phyloP scores from a whole-genome alignment of 768 basidiomycete species.

The Lanmaoa rubissima region DNA sequence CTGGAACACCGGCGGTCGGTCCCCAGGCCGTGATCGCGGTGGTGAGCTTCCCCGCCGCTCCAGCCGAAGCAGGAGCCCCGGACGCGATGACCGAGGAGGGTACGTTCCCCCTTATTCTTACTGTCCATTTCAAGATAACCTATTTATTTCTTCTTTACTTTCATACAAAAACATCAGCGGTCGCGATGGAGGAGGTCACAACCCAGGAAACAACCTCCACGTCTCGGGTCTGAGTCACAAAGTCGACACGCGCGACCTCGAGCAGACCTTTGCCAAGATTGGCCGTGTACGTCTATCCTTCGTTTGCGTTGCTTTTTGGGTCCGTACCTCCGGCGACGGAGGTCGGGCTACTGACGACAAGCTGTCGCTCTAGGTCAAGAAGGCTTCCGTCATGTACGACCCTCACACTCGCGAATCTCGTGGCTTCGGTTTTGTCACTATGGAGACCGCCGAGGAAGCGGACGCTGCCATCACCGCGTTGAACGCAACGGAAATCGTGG shows the following conservation, averaged over 20 bases:
- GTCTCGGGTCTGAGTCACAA: slow-evolving; percentile 58
- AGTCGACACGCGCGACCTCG: slow-evolving; percentile 82
- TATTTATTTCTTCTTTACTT: background rate
- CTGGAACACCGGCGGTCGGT: slow-evolving; percentile 52
- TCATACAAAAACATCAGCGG: slow-evolving; percentile 4
- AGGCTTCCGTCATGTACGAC: slow-evolving; percentile 71
- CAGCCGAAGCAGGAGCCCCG: slow-evolving; percentile 80
- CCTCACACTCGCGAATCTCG: slow-evolving; percentile 71
- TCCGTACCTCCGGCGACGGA: background rate
- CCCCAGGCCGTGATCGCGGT: slow-evolving; percentile 36
- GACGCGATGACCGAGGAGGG: slow-evolving; percentile 57
- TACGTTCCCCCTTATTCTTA: slow-evolving; percentile 33
- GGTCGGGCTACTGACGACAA: slow-evolving; percentile 5
- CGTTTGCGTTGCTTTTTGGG: background rate
- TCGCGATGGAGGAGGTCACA: slow-evolving; percentile 38
- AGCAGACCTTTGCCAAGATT: slow-evolving; percentile 83
- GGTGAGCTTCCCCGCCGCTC: slow-evolving; percentile 60
- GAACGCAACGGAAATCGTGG: slow-evolving; percentile 81
- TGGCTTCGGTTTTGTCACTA: slow-evolving; percentile 88
- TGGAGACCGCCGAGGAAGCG: slow-evolving; percentile 83
- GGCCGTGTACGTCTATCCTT: slow-evolving; percentile 60
- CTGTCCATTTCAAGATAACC: background rate
- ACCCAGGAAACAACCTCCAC: slow-evolving; percentile 68
- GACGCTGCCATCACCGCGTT: slow-evolving; percentile 86
- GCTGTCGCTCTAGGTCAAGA: slow-evolving; percentile 42